Evolutionary conservation across 768 basidiomycete genomes (phyloP).

Genomic region (Auricularia sp.): DNA sequence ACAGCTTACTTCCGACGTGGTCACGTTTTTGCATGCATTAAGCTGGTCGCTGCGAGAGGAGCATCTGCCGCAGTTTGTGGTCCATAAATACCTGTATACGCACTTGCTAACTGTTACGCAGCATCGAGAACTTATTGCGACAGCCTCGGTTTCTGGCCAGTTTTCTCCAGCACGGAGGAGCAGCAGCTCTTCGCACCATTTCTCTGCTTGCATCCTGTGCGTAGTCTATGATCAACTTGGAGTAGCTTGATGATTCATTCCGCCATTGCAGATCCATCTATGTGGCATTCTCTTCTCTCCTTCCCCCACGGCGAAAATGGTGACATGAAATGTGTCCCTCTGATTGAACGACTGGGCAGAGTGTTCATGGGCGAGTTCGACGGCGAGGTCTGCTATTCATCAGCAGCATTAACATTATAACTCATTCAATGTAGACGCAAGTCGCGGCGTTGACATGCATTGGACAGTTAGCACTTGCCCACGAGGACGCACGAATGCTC

Average conservation of each 20-base stretch:
- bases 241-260: neutral
- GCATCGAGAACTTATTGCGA: slow-evolving; percentile 31
- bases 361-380: neutral
- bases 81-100: neutral
- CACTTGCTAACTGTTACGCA: slow-evolving; percentile 10
- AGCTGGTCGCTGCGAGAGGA: neutral
- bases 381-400: neutral
- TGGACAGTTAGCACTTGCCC: slow-evolving; percentile 28
- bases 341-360: neutral
- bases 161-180: slow-evolving; percentile 46
- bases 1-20: neutral
- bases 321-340: neutral
- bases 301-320: neutral
- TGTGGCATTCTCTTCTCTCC: slow-evolving; percentile 3
- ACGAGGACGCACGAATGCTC: slow-evolving; percentile 29
- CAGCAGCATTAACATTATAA: neutral
- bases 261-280: neutral
- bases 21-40: neutral
- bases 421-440: slow-evolving; percentile 10
- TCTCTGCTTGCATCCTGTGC: slow-evolving; percentile 45
- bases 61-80: neutral
- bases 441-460: slow-evolving; percentile 32
- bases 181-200: slow-evolving; percentile 38
- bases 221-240: slow-evolving; percentile 12
- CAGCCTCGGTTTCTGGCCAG: slow-evolving; percentile 33